Base-by-base conservation (phyloP, 2,329 filamentous ascomycete genomes). In the Sclerotinia borealis region DNA sequence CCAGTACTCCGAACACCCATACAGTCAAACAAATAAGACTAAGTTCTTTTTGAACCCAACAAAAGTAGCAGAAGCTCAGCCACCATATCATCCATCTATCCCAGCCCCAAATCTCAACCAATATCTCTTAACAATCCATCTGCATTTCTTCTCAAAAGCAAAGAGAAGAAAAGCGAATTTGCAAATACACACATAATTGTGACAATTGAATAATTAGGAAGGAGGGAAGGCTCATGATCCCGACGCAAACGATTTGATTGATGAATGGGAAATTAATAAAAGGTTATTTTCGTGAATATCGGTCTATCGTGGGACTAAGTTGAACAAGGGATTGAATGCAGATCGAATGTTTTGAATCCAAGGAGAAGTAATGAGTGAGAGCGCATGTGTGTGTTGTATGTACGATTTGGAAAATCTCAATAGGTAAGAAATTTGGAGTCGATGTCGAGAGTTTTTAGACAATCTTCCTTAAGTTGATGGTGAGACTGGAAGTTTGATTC, bases 251-350 rank as follows among this genome's bases (percentile, higher is more conserved):
- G 11, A 52, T 45, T 45, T 43, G 29, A 41, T 54, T 52, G 27
- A 41, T 43, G 19, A 36, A 54, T 34, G 37, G 22, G 39, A 19
- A 36, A 45, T 29, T 34, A 55, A 52, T 60, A 54, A 52, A 61
- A 43, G n/a, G 27, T 11, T 34, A n/a, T n/a, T 34, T 45, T 55
- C 29, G 54, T 58, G 39, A 47, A 58, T 36, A 34, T 15, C 50
- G 29, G 29, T 61, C n/a, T 55, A 61, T 43, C 37, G 22, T 61
- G 59, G 29, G 39, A 47, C 55, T 55, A 37, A 49, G 22, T 43
- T 27, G 48, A 34, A 59, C 43, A 34, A 45, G 29, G 27, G 55
- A 37, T 55, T 34, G n/a, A 55, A 55, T 11, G 59, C n/a, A 34
- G 29, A 55, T 58, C 29, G 19, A 34, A 34, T 34, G 39, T 34